These are phyloP conservation scores for Xylaria sp. DNA, from an alignment of 2,329 filamentous ascomycete genomes.

Conservation along the genomic window DNA sequence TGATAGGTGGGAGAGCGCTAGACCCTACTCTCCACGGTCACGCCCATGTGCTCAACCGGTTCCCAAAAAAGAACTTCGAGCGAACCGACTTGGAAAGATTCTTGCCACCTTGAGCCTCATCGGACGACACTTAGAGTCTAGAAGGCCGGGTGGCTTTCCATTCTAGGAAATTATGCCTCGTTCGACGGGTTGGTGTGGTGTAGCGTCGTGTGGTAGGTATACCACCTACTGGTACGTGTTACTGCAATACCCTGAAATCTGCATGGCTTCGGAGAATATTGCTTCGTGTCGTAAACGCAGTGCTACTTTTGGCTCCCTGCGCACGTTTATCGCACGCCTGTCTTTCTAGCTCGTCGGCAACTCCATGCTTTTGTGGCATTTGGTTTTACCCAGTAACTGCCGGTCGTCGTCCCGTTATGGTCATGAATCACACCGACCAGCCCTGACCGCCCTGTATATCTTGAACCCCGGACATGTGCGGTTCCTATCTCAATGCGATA, in stretches of 20 bases:
- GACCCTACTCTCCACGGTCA: conserved; percentile 20
- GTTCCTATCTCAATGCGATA: conserved; percentile 1
- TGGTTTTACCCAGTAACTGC: conserved; percentile 12
- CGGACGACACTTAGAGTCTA: conserved; percentile 18
- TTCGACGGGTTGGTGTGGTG: conserved; percentile 10
- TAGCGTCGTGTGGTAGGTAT: background rate
- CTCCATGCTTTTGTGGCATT: conserved; percentile 5
- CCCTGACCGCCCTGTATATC: conserved; percentile 12
- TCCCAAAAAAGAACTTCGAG: conserved; percentile 33
- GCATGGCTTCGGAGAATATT: conserved; percentile 34
- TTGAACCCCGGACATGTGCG: conserved; percentile 10
- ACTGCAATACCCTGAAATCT: conserved; percentile 23
- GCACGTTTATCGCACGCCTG: conserved; percentile 2
- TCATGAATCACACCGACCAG: conserved; percentile 1
- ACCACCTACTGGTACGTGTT: background rate
- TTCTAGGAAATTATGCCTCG: conserved; percentile 32
- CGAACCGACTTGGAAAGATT: conserved; percentile 20
- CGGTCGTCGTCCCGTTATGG: conserved; percentile 6
- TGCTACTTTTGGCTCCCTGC: conserved; percentile 6
- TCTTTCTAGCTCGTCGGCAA: background rate
- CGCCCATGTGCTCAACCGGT: conserved; percentile 17
- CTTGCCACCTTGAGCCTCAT: conserved; percentile 34
- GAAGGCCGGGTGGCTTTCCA: conserved; percentile 31
- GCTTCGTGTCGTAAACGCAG: conserved; percentile 15
- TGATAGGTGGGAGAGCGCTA: conserved; percentile 20